A percentile compares a stretch with the other conserved stretches of the same genome.
Conservation (phyloP, 2,329 filamentous ascomycete genomes). For the Aspergillus viridinutans region DNA sequence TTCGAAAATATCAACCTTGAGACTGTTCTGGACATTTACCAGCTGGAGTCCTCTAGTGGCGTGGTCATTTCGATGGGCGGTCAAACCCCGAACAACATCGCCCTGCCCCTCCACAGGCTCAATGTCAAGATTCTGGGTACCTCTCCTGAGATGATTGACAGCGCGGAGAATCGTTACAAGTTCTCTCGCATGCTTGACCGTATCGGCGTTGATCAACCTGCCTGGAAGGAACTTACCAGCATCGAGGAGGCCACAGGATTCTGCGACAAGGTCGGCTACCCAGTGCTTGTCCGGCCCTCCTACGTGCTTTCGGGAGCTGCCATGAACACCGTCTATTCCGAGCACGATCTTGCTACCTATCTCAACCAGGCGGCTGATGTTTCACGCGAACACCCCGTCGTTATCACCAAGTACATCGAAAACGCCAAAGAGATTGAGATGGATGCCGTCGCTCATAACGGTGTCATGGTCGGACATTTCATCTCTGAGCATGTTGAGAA, state of each 20-base stretch:
- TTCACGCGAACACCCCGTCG: constrained; percentile 90
- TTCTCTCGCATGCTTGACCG: constrained; percentile 97
- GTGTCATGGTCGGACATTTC: constrained; percentile 88
- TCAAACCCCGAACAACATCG: constrained; percentile 97
- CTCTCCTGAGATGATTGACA: constrained; percentile 98
- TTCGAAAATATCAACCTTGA: constrained; percentile 95
- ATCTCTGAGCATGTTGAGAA: constrained; percentile 99
- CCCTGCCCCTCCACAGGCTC: constrained; percentile 77
- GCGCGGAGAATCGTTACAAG: constrained; percentile 95
- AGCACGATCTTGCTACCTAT: constrained; percentile 85
- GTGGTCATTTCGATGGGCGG: constrained; percentile 95
- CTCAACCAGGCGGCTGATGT: constrained; percentile 88
- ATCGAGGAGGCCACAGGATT: constrained; percentile 85
- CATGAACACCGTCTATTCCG: constrained; percentile 98
- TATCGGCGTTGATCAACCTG: constrained; percentile 91
- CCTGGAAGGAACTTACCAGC: constrained; percentile 96
- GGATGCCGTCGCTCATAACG: constrained; percentile 92
- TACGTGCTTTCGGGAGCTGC: constrained; percentile 96
- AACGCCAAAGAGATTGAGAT: constrained; percentile 99
- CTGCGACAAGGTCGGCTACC: constrained; percentile 84
- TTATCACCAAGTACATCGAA: constrained; percentile 99
- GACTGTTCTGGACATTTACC: constrained; percentile 88
- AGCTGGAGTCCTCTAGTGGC: constrained; percentile 75
- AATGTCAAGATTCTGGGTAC: constrained; percentile 93
- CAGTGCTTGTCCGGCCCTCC: constrained; percentile 89